Evolutionary conservation across 164 flowering plant genomes (phyloP), one percentile per base, ranked within the genome.

Genomic region (Annona squamosa): DNA sequence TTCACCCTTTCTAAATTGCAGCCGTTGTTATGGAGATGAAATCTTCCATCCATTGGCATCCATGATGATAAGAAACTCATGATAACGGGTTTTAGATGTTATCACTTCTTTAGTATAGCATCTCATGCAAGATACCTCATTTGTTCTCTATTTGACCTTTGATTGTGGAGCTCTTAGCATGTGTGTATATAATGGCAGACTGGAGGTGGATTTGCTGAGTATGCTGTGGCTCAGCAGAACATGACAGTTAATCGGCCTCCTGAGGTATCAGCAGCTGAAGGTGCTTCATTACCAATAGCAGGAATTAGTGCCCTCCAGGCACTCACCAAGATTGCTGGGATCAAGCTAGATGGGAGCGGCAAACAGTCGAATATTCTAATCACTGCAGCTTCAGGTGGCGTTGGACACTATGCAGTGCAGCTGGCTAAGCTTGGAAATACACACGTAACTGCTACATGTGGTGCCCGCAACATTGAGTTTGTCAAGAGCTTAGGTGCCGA

Each of bases 401-500:
- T 84, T 0, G 87, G 87, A 2, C 85, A 82, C 18, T 82, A 78
- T 48, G 85, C 87, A 3, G 84, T 84, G 16, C 85, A 82, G 48
- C 76, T 82, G 63, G 85, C 87, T n/a, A 84, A 82, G 78, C 77
- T 82, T 0, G 82, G 84, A 1, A 82, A 82, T 65, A 71, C 75
- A 0, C 80, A 81, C 17, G 77, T 82, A 5, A 83, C 86, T 0
- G 86, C 86, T 67, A 84, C 88, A 48, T 85, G 88, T 37, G 88
- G 88, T 5, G 82, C 88, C 5, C 84, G 86, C 63, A 85, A 84
- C 77, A 67, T 84, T 0, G 82, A 83, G 5, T 69, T 85, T 19
- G 86, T 85, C 61, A 80, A 77, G 74, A 76, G 79, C 70, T 71
- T 85, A 44, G 88, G 88, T 13, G 88, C 88, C 0, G 88, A 85